Base-by-base conservation (phyloP, 805 yeast genomes). In the Zygosaccharomyces bailii region DNA sequence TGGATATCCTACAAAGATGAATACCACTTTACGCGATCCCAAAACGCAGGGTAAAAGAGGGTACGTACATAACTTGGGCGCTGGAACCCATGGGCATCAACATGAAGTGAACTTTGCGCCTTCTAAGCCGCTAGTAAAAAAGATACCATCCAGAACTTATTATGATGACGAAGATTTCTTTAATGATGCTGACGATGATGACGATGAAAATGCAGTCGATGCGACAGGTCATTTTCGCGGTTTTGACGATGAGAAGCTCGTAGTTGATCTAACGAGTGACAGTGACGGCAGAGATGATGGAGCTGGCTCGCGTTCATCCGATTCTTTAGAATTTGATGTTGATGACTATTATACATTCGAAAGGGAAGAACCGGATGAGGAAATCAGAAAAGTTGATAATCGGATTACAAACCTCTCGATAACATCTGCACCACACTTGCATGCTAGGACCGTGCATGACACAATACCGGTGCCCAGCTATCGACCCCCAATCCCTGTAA, bases 11-110 rank as follows among this genome's bases (percentile, higher is more conserved):
- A 33, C 53, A 43, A 39, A 57, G 62, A 50, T 68, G 59, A 48
- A 59, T 33, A 67, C 65, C 32, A 67, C 74, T 1, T 49, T 70
- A 23, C 54, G 73, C 44, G 48, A 52, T 38, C 45, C 49, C 11
- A 39, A 33, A 20, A 6, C 20, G 18, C 42, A 34, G 19, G 31
- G 37, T 25, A 25, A 33, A n/a, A 48, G 37, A 35, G 30, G 43
- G 25, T 25, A 37, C 17, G 30, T 24, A 23, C 24, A 9, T 4
- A 30, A 33, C 9, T 20, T 27, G 19, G 13, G 25, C 25, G 11
- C 46, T 11, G 35, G 38, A 13, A 37, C 27, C 9, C 19, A 24
- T 16, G 31, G 38, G n/a, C 32, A 17, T 25, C 41, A 44, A 30
- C 19, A 40, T 20, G 55, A 47, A 24, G 51, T 58, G 1, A 56